Base-by-base conservation (phyloP, 2,329 filamentous ascomycete genomes). In the Cordyceps cicadae region DNA sequence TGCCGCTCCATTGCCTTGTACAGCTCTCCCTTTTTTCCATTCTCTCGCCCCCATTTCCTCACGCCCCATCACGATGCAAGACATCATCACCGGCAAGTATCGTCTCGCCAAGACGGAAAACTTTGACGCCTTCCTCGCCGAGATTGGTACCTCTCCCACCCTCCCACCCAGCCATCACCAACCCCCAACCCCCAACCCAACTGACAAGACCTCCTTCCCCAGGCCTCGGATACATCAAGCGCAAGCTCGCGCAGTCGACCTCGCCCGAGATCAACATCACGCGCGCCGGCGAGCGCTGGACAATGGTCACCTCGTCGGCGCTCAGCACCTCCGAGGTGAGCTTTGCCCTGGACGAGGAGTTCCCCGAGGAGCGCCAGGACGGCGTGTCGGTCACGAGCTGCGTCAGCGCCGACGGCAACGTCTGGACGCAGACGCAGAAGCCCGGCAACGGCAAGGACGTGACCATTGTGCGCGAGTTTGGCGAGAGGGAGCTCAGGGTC, bases 191-290 rank as follows among this genome's bases (percentile, higher is more conserved):
- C 19, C 15, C n/a, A n/a, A n/a, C n/a, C n/a, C n/a, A n/a, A 19
- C 34, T 52, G 41, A 60, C 24, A 39, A 41, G 5, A 29, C 29
- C 29, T 29, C 7, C 29, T 6, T 5, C 26, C 26, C 12, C 37
- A 61, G 59, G 59, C 29, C 48, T 61, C 3, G 59, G 59, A n/a
- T 61, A 52, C 53, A 56, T 61, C 59, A 61, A 61, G 59, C 59
- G 59, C 46, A 61, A 57, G 54, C 43, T 61, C 24, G 59, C 54
- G 14, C 59, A 61, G 48, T 61, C 59, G 12, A 61, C 59, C 45
- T 57, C 26, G 37, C 59, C 59, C 46, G 59, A 61, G 45, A 53
- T 61, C 52, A 56, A 26, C 43, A 61, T 61, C 15, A 37, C 54
- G n/a, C 52, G 53, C 45, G 53, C 52, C 45, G 59, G 59, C 59